Percentiles rank a stretch among this genome's conserved stretches.
Evolutionary conservation across 495 filamentous ascomycete species (phyloP).

Genomic region (Penicillium coprophilum): DNA sequence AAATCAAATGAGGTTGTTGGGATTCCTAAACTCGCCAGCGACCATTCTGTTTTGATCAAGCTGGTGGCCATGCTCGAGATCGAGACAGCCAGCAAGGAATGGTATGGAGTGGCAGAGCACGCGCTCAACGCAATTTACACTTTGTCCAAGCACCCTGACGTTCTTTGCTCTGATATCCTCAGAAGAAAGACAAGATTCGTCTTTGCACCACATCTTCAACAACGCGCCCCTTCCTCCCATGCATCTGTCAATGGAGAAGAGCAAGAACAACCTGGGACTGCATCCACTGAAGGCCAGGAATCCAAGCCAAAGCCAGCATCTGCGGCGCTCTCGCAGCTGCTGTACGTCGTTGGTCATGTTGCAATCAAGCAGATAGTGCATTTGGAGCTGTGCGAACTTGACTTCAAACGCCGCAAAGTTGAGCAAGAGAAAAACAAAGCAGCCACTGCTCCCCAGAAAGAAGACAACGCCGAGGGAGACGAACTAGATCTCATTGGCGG

Average conservation of each 20-base stretch:
- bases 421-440: slow-evolving; percentile 85
- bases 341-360: slow-evolving; percentile 95
- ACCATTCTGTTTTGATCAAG: slow-evolving; percentile 79
- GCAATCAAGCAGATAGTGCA: slow-evolving; percentile 99
- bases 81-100: slow-evolving; percentile 86
- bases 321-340: slow-evolving; percentile 78
- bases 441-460: slow-evolving; percentile 45
- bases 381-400: slow-evolving; percentile 91
- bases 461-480: slow-evolving; percentile 56
- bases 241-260: slow-evolving; percentile 38
- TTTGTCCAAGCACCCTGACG: slow-evolving; percentile 92
- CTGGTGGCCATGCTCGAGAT: slow-evolving; percentile 84
- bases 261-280: slow-evolving; percentile 52
- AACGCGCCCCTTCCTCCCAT: slow-evolving; percentile 34
- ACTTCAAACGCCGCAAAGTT: slow-evolving; percentile 95
- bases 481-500: slow-evolving; percentile 96
- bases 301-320: slow-evolving; percentile 48
- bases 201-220: slow-evolving; percentile 55
- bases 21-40: slow-evolving; percentile 80
- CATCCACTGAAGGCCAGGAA: slow-evolving; percentile 33
- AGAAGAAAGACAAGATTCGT: slow-evolving; percentile 81
- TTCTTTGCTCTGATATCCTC: slow-evolving; percentile 88
- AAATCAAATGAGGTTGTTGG: slow-evolving; percentile 65
- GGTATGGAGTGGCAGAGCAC: slow-evolving; percentile 97
- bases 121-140: slow-evolving; percentile 94